Conservation (phyloP, 2,329 filamentous ascomycete genomes). For the Hypomyces perniciosus region DNA sequence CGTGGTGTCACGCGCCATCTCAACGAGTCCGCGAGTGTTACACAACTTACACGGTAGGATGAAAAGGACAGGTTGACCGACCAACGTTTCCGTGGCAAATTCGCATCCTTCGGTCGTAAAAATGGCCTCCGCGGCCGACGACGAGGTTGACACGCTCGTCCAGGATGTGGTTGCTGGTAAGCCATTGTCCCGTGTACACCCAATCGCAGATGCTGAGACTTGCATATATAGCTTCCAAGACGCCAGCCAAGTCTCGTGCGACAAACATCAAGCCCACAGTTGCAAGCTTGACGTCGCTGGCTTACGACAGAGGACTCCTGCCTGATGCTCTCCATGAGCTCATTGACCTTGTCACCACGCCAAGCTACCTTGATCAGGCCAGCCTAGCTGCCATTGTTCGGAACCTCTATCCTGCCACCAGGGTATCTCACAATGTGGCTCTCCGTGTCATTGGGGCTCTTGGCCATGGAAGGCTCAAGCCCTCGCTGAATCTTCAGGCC, state of each 20-base stretch:
- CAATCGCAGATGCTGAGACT: neutral
- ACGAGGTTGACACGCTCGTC: constrained; percentile 30
- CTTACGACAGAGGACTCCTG: constrained; percentile 63
- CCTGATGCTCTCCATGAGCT: constrained; percentile 55
- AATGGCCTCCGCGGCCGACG: constrained; percentile 17
- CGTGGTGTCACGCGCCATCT: too few species aligned
- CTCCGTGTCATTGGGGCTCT: constrained; percentile 64
- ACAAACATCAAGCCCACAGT: constrained; percentile 58
- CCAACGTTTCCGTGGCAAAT: too few species aligned
- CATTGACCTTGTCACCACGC: constrained; percentile 59
- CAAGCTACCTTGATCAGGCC: constrained; percentile 68
- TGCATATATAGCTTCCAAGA: constrained; percentile 43
- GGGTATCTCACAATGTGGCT: constrained; percentile 54
- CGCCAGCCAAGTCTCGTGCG: constrained; percentile 60
- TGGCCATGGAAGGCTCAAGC: constrained; percentile 72
- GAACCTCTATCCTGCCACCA: constrained; percentile 67
- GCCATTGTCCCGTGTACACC: neutral
- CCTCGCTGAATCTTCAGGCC: constrained; percentile 63
- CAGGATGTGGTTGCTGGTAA: constrained; percentile 31
- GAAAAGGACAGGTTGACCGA: too few species aligned
- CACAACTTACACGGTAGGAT: too few species aligned
- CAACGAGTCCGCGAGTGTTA: too few species aligned
- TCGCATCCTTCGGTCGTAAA: neutral
- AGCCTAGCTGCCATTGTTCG: constrained; percentile 63
- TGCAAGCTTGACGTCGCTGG: constrained; percentile 55